A percentile compares a stretch with the other conserved stretches of the same genome.
phyloP scores from a whole-genome alignment of 192 early-diverging fungal genomes.

The Entomortierella parvispora region DNA sequence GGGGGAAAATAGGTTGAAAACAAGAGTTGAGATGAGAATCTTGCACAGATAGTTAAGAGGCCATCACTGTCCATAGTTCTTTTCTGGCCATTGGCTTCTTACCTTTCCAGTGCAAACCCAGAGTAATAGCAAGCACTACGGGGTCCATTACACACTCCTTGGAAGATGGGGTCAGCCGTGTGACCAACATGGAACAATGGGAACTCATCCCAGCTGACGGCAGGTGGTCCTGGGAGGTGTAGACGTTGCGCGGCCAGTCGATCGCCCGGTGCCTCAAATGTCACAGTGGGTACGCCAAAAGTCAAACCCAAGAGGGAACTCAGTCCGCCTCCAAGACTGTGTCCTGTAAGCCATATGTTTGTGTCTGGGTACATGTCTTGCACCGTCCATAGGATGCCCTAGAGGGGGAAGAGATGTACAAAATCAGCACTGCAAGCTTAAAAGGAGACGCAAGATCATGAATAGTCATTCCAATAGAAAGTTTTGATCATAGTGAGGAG shows the following conservation, averaged over 20 bases:
- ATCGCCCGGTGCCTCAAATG: constrained; percentile 89
- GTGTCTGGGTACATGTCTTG: constrained; percentile 71
- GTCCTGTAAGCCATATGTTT: constrained; percentile 84
- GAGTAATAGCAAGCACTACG: constrained; percentile 31
- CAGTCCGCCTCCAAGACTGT: constrained; percentile 72
- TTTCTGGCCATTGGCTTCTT: too few species aligned
- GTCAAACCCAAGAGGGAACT: constrained; percentile 84
- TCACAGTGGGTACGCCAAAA: constrained; percentile 85
- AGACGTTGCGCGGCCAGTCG: constrained; percentile 78
- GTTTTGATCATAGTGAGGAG: too few species aligned
- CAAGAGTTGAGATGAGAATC: background rate
- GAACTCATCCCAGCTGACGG: constrained; percentile 60
- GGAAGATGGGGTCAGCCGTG: constrained; percentile 90
- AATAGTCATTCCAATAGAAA: background rate
- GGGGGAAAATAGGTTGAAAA: constrained; percentile 51
- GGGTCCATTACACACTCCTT: constrained; percentile 81
- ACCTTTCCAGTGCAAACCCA: constrained; percentile 38
- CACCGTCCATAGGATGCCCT: constrained; percentile 77
- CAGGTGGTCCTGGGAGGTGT: constrained; percentile 72
- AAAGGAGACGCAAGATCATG: background rate
- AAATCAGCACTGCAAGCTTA: constrained; percentile 46
- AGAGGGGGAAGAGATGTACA: constrained; percentile 39
- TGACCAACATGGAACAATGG: constrained; percentile 94
- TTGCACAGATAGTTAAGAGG: too few species aligned
- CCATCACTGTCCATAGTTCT: too few species aligned